Percentiles rank a stretch among this genome's conserved stretches.
Conservation (phyloP, 306 rosid species). For the Prinsepia uniflora region DNA sequence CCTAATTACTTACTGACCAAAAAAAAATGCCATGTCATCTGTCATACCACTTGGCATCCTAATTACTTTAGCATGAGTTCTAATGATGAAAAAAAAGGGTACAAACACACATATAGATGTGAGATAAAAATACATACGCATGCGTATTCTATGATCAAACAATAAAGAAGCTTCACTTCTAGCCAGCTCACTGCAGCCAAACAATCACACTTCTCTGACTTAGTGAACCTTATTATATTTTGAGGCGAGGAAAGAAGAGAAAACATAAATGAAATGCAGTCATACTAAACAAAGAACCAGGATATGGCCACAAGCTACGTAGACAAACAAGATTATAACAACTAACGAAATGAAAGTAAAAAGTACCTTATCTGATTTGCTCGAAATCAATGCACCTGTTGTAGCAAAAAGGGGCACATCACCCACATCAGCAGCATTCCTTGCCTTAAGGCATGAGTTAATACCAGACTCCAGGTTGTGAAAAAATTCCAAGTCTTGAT, state of each 20-base stretch:
- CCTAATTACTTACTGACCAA: neutral
- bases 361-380: constrained; percentile 57
- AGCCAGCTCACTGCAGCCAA: neutral
- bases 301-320: neutral
- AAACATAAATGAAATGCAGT: neutral
- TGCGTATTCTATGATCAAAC: neutral
- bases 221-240: neutral
- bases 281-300: neutral
- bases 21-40: neutral
- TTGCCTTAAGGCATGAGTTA: constrained; percentile 43
- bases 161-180: neutral
- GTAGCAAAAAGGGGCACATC: constrained; percentile 34
- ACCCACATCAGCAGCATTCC: constrained; percentile 32
- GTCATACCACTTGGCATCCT: neutral
- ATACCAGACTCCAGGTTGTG: constrained; percentile 60
- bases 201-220: neutral
- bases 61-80: neutral
- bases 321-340: neutral
- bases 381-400: constrained; percentile 28
- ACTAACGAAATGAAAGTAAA: neutral
- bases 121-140: neutral
- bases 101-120: neutral
- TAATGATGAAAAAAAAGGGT: neutral
- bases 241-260: neutral
- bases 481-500: constrained; percentile 53